phyloP scores from a whole-genome alignment of 2,329 filamentous ascomycete genomes.

The Aspergillus transmontanensis region DNA sequence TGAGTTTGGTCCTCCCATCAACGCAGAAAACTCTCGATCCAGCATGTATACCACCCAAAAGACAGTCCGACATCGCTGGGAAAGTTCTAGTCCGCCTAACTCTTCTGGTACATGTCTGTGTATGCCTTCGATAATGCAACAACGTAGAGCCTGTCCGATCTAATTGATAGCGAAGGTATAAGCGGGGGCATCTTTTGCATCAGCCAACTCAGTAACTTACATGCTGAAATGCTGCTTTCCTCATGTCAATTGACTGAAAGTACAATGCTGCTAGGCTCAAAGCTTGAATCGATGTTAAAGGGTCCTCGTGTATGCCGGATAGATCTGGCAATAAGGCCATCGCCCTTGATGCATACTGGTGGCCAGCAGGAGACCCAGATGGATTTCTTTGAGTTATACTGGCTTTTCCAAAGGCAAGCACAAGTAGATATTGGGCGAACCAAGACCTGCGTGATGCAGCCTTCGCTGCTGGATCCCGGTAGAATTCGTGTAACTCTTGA shows the following conservation, averaged over 20 bases:
- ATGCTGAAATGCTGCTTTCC: constrained; percentile 43
- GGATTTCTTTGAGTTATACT: constrained; percentile 45
- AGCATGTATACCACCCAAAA: constrained; percentile 35
- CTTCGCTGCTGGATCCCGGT: constrained; percentile 36
- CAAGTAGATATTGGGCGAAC: constrained; percentile 57
- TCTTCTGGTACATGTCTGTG: constrained; percentile 31
- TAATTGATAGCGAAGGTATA: constrained; percentile 2
- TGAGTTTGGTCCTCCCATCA: constrained; percentile 31
- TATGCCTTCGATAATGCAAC: constrained; percentile 32
- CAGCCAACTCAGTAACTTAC: constrained; percentile 25
- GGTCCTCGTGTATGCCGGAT: constrained; percentile 32
- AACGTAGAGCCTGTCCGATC: constrained; percentile 32
- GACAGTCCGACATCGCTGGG: constrained; percentile 27
- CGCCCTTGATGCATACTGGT: constrained; percentile 43
- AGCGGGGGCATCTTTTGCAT: background rate
- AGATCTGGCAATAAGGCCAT: constrained; percentile 45
- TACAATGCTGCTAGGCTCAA: constrained; percentile 42
- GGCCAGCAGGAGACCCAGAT: constrained; percentile 36
- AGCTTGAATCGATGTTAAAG: constrained; percentile 36
- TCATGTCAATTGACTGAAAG: constrained; percentile 46
- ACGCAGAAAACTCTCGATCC: constrained; percentile 30
- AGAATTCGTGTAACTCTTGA: constrained; percentile 43
- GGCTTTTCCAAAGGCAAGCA: constrained; percentile 60
- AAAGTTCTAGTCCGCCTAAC: constrained; percentile 24
- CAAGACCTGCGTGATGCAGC: constrained; percentile 43